A percentile compares a stretch with the other conserved stretches of the same genome.
Conservation (phyloP, 257 asterid species). For the Solanum verrucosum region DNA sequence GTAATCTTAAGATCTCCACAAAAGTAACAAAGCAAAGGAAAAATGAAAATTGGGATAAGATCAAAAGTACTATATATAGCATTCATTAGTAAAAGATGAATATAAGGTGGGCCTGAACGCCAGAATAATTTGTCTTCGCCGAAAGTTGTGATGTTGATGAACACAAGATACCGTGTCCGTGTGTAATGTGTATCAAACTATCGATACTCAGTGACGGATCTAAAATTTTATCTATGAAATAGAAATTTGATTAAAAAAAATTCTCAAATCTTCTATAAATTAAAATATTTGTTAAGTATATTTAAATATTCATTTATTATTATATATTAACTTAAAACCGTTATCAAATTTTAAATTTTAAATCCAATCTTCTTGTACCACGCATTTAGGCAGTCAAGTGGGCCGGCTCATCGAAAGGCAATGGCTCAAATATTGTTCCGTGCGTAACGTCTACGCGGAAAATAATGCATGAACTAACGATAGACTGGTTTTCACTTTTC, state of each 20-base stretch:
- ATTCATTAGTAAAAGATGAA: background rate
- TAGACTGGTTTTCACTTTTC: background rate
- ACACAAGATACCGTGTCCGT: background rate
- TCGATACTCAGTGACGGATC: rapidly evolving
- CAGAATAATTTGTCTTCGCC: background rate
- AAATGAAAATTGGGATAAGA: background rate
- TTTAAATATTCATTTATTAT: no score
- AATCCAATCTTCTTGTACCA: background rate
- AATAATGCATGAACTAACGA: background rate
- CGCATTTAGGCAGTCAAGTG: background rate
- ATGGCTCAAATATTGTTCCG: background rate
- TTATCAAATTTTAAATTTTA: no score
- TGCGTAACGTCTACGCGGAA: background rate
- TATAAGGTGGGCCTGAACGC: background rate
- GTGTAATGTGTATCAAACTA: background rate
- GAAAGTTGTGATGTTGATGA: background rate
- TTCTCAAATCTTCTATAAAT: background rate
- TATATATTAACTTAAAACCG: no score
- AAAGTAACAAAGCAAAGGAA: background rate
- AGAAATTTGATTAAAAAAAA: no score
- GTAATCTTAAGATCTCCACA: background rate
- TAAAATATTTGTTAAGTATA: background rate
- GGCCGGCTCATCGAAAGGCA: background rate
- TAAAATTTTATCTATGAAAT: no score
- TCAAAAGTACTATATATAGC: background rate